Conservation (phyloP, 2,329 filamentous ascomycete species). For the Paraphoma chrysanthemicola region DNA sequence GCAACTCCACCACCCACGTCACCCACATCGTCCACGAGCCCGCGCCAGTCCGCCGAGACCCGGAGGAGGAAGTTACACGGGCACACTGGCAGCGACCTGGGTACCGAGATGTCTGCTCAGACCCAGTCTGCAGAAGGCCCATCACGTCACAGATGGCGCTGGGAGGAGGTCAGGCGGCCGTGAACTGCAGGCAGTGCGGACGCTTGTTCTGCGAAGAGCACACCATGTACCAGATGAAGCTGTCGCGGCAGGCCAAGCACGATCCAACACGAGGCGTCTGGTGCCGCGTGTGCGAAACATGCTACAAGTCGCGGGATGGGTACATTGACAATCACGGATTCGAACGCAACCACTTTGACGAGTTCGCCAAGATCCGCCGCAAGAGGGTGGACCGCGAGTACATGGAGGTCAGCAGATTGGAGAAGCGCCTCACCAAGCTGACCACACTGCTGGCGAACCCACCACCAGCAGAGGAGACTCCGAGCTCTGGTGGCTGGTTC, state of each 20-base stretch:
- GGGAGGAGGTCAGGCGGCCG: constrained; percentile 78
- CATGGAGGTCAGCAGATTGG: constrained; percentile 85
- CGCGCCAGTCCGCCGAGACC: constrained; percentile 62
- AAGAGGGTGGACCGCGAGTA: constrained; percentile 83
- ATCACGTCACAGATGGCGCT: constrained; percentile 65
- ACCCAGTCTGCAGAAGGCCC: constrained; percentile 75
- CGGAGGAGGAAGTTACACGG: constrained; percentile 87
- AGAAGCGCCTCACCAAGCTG: constrained; percentile 89
- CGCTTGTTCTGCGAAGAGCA: constrained; percentile 95
- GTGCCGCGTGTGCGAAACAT: constrained; percentile 98
- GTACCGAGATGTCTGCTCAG: constrained; percentile 80
- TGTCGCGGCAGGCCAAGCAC: constrained; percentile 86
- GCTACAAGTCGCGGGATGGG: constrained; percentile 93
- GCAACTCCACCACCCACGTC: constrained; percentile 39
- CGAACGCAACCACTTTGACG: constrained; percentile 73
- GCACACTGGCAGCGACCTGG: constrained; percentile 86
- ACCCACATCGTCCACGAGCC: constrained; percentile 41
- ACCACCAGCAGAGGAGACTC: constrained; percentile 67
- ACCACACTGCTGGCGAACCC: constrained; percentile 82
- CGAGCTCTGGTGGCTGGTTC: constrained; percentile 59
- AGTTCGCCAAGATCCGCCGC: constrained; percentile 74
- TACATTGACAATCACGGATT: constrained; percentile 88
- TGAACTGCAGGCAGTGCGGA: constrained; percentile 94
- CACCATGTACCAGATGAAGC: constrained; percentile 99
- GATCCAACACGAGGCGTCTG: constrained; percentile 90